A percentile compares a stretch with the other conserved stretches of the same genome.
phyloP scores from a whole-genome alignment of 371 early-diverging fungal species.

The Mucor indicus region DNA sequence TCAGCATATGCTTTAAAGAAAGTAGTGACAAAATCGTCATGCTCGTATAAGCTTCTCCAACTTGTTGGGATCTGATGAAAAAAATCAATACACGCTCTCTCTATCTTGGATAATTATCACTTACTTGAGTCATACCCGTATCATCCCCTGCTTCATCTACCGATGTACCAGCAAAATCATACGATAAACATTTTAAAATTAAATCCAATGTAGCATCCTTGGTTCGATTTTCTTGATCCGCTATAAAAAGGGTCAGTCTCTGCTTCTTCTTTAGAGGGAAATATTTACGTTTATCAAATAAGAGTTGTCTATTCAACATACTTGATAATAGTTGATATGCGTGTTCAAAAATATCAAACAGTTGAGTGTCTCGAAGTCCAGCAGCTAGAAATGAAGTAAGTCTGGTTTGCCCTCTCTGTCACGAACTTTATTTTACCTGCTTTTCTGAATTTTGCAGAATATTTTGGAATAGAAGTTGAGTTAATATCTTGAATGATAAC shows the following conservation, averaged over 20 bases:
- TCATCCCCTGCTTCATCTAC: constrained; percentile 84
- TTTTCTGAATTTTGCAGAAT: constrained; percentile 63
- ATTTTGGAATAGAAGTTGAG: constrained; percentile 54
- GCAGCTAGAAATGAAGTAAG: constrained; percentile 52
- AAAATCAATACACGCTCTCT: not conserved
- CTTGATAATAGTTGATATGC: constrained; percentile 54
- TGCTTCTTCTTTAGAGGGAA: not conserved
- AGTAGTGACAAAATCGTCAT: constrained; percentile 53
- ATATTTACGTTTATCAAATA: constrained; percentile 37
- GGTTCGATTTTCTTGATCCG: constrained; percentile 41
- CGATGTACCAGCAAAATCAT: constrained; percentile 85
- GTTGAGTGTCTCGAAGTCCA: constrained; percentile 74
- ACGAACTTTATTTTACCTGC: constrained; percentile 28
- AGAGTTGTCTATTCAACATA: constrained; percentile 28
- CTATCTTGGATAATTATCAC: not conserved
- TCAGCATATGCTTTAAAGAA: constrained; percentile 65
- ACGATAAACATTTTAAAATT: constrained; percentile 67
- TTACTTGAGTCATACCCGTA: constrained; percentile 68
- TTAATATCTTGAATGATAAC: constrained; percentile 57
- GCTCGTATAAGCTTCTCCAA: constrained; percentile 69
- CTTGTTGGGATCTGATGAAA: constrained; percentile 57
- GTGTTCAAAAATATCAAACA: constrained; percentile 65
- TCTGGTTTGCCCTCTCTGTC: too few relatives aligned
- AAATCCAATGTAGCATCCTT: constrained; percentile 58
- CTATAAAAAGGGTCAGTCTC: constrained; percentile 8